Percentiles rank a stretch among this genome's conserved stretches.
These are phyloP conservation scores for Globisporangium abappressorium DNA, from an alignment of 352 stramenopile genomes.

Conservation along the genomic window DNA sequence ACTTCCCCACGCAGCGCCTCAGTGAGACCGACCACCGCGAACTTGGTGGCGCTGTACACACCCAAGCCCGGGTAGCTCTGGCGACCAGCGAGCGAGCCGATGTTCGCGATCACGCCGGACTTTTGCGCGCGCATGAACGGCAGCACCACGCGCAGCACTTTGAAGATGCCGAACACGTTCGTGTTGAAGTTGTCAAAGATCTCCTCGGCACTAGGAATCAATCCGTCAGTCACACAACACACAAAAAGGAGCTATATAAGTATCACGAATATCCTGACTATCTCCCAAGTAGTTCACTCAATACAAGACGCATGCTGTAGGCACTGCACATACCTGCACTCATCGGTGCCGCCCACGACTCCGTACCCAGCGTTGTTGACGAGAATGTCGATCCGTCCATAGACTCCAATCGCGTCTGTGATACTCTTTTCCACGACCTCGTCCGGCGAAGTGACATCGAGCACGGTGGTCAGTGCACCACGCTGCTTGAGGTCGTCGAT, in stretches of 20 bases:
- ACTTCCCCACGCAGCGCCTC: constrained; percentile 34
- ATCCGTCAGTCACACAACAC: too few species aligned
- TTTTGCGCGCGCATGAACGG: constrained; percentile 36
- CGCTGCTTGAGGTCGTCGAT: constrained; percentile 27
- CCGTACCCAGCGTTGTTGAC: constrained; percentile 44
- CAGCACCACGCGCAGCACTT: constrained; percentile 30
- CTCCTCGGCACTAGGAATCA: constrained; percentile 24
- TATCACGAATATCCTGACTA: too few species aligned
- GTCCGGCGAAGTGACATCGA: constrained; percentile 33
- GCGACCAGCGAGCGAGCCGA: constrained; percentile 37
- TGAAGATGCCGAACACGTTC: constrained; percentile 44
- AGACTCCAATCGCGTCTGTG: constrained; percentile 17
- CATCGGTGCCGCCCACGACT: constrained; percentile 21
- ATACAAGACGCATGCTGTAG: too few species aligned
- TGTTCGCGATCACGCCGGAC: constrained; percentile 36
- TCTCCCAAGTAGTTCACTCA: too few species aligned
- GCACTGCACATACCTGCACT: neutral
- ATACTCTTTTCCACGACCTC: constrained; percentile 24
- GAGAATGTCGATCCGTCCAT: constrained; percentile 34
- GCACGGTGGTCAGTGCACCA: constrained; percentile 25
- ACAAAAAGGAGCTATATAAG: too few species aligned
- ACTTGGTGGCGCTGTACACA: constrained; percentile 43
- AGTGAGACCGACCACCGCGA: constrained; percentile 33
- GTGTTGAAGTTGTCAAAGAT: constrained; percentile 39
- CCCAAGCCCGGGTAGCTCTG: constrained; percentile 25